Evolutionary conservation across 345 rosid species (phyloP).

Genomic region (Citrus inodora): DNA sequence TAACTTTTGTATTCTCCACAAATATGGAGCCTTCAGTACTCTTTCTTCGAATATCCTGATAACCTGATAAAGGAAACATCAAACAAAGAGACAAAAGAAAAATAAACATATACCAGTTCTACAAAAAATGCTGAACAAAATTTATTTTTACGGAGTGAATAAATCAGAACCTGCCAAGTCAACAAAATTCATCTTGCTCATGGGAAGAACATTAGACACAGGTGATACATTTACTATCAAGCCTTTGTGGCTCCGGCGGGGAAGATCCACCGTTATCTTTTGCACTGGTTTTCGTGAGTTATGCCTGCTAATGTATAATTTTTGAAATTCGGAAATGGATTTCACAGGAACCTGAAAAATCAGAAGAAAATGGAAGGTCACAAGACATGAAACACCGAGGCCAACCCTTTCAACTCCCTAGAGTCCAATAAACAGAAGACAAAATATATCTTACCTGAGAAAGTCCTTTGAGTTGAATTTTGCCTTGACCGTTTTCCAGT

Average conservation of each 20-base stretch:
- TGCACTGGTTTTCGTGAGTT: conserved; percentile 24
- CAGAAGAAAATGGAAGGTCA: conserved; percentile 7
- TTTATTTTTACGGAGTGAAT: neutral
- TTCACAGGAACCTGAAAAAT: conserved; percentile 49
- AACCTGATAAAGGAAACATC: conserved; percentile 40
- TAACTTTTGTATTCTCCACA: conserved; percentile 46
- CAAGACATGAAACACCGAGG: neutral
- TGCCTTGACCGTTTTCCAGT: conserved; percentile 51
- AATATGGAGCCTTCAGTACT: conserved; percentile 31
- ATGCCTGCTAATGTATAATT: conserved; percentile 30
- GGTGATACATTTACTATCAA: conserved; percentile 46
- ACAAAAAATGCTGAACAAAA: neutral
- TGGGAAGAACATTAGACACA: conserved; percentile 9
- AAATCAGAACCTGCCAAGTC: conserved; percentile 60
- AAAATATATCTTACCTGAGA: conserved; percentile 52
- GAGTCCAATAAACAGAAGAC: neutral
- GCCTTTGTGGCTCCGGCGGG: conserved; percentile 49
- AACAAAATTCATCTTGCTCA: conserved; percentile 68
- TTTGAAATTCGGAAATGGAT: conserved; percentile 48
- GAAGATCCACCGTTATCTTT: conserved; percentile 31
- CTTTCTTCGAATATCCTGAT: conserved; percentile 55
- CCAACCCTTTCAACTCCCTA: neutral
- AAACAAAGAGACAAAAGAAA: neutral
- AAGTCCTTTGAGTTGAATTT: conserved; percentile 67
- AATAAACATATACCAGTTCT: neutral